These are phyloP conservation scores for Cryptococcus deneoformans DNA, from an alignment of 1,284 basidiomycete species.

Conservation along the genomic window DNA sequence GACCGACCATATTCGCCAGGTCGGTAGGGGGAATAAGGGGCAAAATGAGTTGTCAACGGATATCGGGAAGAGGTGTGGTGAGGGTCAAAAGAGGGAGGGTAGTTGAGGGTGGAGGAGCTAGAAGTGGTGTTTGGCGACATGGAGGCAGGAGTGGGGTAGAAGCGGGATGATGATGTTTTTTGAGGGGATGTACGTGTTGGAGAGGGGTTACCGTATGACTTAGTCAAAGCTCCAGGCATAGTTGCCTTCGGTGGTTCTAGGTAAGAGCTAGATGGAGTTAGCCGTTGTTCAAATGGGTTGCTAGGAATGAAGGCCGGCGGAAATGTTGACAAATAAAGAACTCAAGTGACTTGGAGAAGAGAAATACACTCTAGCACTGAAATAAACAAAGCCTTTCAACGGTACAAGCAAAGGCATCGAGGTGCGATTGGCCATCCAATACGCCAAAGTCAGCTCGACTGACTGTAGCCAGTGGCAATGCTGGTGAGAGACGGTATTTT, in stretches of 20 bases:
- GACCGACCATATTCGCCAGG: constrained; percentile 36
- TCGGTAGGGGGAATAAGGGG: constrained; percentile 29
- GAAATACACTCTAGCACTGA: too few relatives aligned
- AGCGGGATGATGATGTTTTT: constrained; percentile 13
- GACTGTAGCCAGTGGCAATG: too few relatives aligned
- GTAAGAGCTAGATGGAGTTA: too few relatives aligned
- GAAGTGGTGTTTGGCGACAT: constrained; percentile 22
- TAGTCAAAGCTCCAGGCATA: background rate
- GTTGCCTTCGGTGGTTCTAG: background rate
- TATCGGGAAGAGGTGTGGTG: constrained; percentile 21
- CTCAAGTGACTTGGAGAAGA: background rate
- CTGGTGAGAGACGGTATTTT: too few relatives aligned
- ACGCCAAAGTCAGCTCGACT: too few relatives aligned
- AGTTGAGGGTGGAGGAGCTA: constrained; percentile 13
- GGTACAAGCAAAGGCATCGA: too few relatives aligned
- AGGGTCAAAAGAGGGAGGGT: constrained; percentile 24
- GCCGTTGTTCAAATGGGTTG: background rate
- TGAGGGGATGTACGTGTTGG: constrained; percentile 17
- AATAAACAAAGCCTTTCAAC: too few relatives aligned
- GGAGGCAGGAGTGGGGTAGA: constrained; percentile 30
- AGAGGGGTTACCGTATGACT: constrained; percentile 8
- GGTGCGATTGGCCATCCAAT: too few relatives aligned
- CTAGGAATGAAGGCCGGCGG: background rate
- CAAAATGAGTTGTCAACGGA: constrained; percentile 7
- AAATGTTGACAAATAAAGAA: background rate